Base-by-base conservation (phyloP, 257 asterid genomes). In the Salvia rosmarinus region DNA sequence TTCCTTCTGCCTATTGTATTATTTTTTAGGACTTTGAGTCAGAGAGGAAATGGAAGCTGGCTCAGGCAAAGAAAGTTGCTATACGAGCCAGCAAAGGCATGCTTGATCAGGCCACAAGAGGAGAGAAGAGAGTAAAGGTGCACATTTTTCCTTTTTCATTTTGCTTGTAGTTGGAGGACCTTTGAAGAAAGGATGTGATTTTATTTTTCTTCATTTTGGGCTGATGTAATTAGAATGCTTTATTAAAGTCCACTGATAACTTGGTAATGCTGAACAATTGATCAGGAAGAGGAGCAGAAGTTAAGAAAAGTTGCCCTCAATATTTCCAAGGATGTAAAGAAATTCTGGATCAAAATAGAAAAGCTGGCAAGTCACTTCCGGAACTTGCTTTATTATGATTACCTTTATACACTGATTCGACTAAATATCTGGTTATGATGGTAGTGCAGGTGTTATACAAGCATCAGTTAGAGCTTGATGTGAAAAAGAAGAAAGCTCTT, bases 41-140 rank as follows among this genome's bases (percentile, higher is more conserved):
- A 3, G 99, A 95, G 89, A 89, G 99, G 85, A 95, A 91, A 81
- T 95, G 99, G 99, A 95, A 95, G 80, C 86, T 91, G 68, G 87
- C 91, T 75, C 99, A 87, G 80, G 99, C 99, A 63, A 95, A 85
- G 82, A 95, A 91, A 88, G 98, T 91, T 80, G 97, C 99, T 60
- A 81, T 87, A 50, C 81, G 90, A 81, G 98, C 97, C 75, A 88
- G 98, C 94, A 95, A 88, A 86, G 98, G 98, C 59, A 77, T 89
- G 92, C 74, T 89, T 80, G 99, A 95, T 78, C 99, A 89, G 82
- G 96, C 97, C 51, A 91, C 97, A 39, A 89, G 96, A 74, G 99
- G 99, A 50, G 97, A 95, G 87, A 95, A 80, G 86, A 86, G 88
- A 85, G 88, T 91, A 64, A 95, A 95, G 98, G 99, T 82, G 68